Base-by-base conservation (phyloP, 768 basidiomycete genomes). In the Flagelloscypha sp. region DNA sequence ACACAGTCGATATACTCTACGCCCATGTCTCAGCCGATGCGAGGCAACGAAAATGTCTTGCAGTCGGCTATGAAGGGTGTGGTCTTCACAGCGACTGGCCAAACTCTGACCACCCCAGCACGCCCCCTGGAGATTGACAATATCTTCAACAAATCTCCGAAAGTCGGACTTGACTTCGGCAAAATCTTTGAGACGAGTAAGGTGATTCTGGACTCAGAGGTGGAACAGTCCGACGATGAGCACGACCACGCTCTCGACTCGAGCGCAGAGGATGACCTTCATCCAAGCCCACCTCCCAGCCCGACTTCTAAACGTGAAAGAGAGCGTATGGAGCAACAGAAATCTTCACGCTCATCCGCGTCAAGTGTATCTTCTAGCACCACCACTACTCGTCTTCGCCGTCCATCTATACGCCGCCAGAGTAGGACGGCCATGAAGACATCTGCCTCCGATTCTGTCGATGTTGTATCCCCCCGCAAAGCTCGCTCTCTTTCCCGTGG, bases 1-100 rank as follows among this genome's bases (percentile, higher is more conserved):
- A 27, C 13, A 13, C 25, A 27, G 9, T 13, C 9, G 25, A 9
- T 9, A n/a, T n/a, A n/a, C n/a, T n/a, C n/a, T n/a, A n/a, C n/a
- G n/a, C n/a, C n/a, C n/a, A n/a, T n/a, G n/a, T n/a, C n/a, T n/a
- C n/a, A n/a, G n/a, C n/a, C n/a, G n/a, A n/a, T n/a, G n/a, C n/a
- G n/a, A n/a, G n/a, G n/a, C n/a, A n/a, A n/a, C n/a, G n/a, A n/a
- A n/a, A n/a, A n/a, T n/a, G n/a, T n/a, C n/a, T n/a, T n/a, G n/a
- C n/a, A n/a, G n/a, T 75, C 72, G 3, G 78, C 78, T 1, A 81
- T 81, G 78, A 79, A 79, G 50, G 78, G 87, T 3, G 82, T 90
- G 24, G 67, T 90, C 20, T 64, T 88, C 24, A 87, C 87, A 0
- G 63, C 78, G 6, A 87, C 87, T 0, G 86, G 87, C 6, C 77